A percentile compares a stretch with the other conserved stretches of the same genome.
Conservation (phyloP, 495 filamentous ascomycete genomes). For the Xylaria nigripes region DNA sequence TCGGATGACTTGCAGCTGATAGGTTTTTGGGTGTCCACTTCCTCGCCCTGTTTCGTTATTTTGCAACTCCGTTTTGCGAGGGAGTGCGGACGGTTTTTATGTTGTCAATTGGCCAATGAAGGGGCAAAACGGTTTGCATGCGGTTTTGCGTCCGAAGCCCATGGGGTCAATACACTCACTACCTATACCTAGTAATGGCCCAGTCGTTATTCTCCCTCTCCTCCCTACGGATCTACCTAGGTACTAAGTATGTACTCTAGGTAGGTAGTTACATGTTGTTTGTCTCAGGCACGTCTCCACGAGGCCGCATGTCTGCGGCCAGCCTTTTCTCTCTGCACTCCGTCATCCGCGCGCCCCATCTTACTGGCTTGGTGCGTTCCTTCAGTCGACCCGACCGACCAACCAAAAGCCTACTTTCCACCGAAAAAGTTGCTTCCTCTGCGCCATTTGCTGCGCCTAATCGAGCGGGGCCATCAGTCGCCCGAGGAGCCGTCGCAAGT, state of each 20-base stretch:
- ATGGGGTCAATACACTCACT: too few species aligned
- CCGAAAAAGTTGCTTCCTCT: slow-evolving; percentile 9
- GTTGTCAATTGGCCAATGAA: slow-evolving; percentile 9
- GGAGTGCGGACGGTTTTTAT: slow-evolving; percentile 5
- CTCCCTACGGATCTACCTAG: not conserved
- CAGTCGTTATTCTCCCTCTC: not conserved
- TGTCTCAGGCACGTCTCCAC: not conserved
- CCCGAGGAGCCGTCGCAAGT: too few species aligned
- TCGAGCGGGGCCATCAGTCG: not conserved
- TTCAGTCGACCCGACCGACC: slow-evolving; percentile 6
- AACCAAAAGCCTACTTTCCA: slow-evolving; percentile 5
- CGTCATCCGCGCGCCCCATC: slow-evolving; percentile 7
- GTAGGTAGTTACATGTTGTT: too few species aligned
- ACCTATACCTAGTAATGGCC: too few species aligned
- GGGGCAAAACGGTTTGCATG: slow-evolving; percentile 7
- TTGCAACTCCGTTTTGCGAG: slow-evolving; percentile 5
- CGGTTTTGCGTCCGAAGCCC: not conserved
- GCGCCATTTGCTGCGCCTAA: slow-evolving; percentile 7
- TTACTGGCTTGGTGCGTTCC: not conserved
- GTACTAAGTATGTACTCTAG: too few species aligned
- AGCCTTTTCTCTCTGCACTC: slow-evolving; percentile 6
- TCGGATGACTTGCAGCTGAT: slow-evolving; percentile 11
- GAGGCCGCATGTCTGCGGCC: slow-evolving; percentile 13
- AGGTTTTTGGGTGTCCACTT: slow-evolving; percentile 6
- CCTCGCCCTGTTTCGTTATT: slow-evolving; percentile 3